Conservation (phyloP, 768 basidiomycete species). For the Suillus fuscotomentosus region DNA sequence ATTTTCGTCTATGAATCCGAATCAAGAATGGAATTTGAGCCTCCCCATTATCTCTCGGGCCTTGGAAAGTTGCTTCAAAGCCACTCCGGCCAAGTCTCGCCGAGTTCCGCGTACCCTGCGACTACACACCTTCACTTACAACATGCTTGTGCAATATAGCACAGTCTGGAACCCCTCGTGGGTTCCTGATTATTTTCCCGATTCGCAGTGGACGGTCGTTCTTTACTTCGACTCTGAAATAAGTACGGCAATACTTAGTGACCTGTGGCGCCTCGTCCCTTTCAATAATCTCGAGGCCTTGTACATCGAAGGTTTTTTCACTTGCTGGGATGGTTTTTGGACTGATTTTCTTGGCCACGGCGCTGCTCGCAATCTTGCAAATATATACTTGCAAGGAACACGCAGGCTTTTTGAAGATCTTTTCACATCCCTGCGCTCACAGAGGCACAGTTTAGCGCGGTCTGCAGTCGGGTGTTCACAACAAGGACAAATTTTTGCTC, state of each 20-base stretch:
- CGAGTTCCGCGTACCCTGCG: neutral
- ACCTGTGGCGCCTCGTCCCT: neutral
- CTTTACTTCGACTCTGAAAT: neutral
- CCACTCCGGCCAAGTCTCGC: neutral
- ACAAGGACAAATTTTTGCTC: neutral
- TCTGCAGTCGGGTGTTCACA: neutral
- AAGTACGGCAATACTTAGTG: neutral
- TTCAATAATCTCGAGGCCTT: neutral
- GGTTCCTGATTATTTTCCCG: neutral
- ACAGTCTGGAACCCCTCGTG: neutral
- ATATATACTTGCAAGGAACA: neutral
- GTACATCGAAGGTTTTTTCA: neutral
- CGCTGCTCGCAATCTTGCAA: neutral
- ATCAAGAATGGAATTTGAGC: neutral
- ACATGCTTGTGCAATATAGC: neutral
- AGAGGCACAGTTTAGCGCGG: neutral
- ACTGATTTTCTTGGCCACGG: neutral
- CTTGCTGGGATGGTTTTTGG: constrained; percentile 2
- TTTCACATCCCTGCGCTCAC: neutral
- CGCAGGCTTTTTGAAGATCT: neutral
- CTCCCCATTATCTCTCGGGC: neutral
- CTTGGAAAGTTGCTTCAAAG: neutral
- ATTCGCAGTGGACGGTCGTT: neutral
- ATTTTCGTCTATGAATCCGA: neutral
- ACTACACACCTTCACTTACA: neutral